phyloP scores from a whole-genome alignment of 140 eudicot species.

The Senecio squalidus region DNA sequence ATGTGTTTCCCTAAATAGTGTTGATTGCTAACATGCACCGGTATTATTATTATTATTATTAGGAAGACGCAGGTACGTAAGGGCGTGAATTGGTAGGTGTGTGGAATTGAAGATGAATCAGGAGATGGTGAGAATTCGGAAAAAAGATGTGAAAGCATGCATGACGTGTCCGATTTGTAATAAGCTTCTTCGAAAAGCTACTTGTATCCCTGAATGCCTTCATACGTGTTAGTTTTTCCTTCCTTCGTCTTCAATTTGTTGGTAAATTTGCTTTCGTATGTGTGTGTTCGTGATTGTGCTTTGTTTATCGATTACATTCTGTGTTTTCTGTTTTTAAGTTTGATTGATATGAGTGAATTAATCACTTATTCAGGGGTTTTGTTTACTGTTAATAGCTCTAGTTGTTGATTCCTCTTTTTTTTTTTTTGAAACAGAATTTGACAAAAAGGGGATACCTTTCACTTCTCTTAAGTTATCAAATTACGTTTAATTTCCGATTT shows the following conservation, averaged over 20 bases:
- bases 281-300: no score
- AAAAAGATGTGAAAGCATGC: conserved; percentile 72
- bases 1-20: conserved; percentile 18
- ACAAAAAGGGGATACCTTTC: conserved; percentile 8
- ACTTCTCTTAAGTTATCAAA: conserved; percentile 18
- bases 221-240: conserved; percentile 65
- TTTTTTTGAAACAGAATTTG: conserved; percentile 7
- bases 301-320: no score
- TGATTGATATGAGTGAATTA: conserved; percentile 14
- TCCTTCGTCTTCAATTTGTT: no score
- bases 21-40: conserved; percentile 59
- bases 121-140: conserved; percentile 55
- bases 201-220: conserved; percentile 83
- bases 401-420: conserved; percentile 2
- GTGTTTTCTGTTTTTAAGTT: no score
- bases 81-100: no score
- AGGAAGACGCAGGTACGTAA: no score
- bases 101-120: conserved; percentile 8
- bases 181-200: conserved; percentile 63
- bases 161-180: conserved; percentile 91
- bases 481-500: no score
- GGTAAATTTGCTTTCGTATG: no score
- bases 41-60: no score
- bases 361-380: not conserved
- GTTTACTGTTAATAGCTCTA: conserved; percentile 9